Evolutionary conservation across 768 basidiomycete species (phyloP).

Genomic region (Tricholoma bakamatsutake): DNA sequence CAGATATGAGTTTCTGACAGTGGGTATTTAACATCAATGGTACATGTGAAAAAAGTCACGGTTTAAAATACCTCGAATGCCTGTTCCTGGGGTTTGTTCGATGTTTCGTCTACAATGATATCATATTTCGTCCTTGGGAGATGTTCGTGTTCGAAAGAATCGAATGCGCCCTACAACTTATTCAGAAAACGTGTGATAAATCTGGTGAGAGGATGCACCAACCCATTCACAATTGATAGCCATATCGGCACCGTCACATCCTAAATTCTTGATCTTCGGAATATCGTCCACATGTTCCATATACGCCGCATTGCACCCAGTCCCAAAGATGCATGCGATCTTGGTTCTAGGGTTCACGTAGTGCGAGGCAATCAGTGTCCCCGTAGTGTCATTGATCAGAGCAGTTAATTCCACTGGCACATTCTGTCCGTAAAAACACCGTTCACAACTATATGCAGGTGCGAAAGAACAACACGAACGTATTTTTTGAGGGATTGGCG

Average conservation of each 20-base stretch:
- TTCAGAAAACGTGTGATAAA: background rate
- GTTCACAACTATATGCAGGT: background rate
- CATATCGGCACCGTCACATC: slow-evolving; percentile 68
- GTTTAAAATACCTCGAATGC: slow-evolving; percentile 70
- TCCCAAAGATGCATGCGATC: slow-evolving; percentile 96
- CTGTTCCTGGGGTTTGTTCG: slow-evolving; percentile 96
- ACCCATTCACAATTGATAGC: slow-evolving; percentile 98
- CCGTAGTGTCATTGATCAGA: slow-evolving; percentile 96
- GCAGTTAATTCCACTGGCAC: slow-evolving; percentile 83
- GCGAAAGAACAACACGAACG: slow-evolving; percentile 37
- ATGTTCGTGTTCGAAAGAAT: slow-evolving; percentile 92
- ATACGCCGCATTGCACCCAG: slow-evolving; percentile 97
- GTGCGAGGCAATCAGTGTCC: slow-evolving; percentile 93
- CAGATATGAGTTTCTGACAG: slow-evolving; percentile 86
- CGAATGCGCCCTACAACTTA: slow-evolving; percentile 82
- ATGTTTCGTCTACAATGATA: slow-evolving; percentile 82
- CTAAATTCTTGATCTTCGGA: slow-evolving; percentile 76
- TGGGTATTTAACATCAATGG: background rate
- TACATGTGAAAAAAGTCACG: background rate
- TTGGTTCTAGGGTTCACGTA: slow-evolving; percentile 90
- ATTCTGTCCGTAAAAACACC: slow-evolving; percentile 38
- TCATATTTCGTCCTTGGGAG: slow-evolving; percentile 96
- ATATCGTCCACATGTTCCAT: slow-evolving; percentile 89
- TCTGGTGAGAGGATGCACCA: slow-evolving; percentile 13
- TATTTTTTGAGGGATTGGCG: slow-evolving; percentile 69